A percentile compares a stretch with the other conserved stretches of the same genome.
Conservation (phyloP, 345 rosid species). For the Diplotaxis tenuifolia region DNA sequence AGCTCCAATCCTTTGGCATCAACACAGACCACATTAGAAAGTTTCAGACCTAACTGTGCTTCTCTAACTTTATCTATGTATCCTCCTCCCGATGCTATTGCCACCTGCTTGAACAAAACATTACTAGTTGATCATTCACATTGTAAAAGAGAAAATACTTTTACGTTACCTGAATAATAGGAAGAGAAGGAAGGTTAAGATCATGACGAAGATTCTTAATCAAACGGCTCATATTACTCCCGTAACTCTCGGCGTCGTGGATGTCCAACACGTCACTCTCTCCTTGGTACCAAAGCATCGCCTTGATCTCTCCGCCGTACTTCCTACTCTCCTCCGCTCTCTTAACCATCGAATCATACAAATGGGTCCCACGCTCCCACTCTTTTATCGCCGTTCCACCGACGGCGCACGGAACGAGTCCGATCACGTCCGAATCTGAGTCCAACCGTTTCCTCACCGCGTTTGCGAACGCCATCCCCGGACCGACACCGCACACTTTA, state of each 20-base stretch:
- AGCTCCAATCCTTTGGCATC: conserved; percentile 77
- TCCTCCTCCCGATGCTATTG: conserved; percentile 65
- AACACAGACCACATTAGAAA: conserved; percentile 60
- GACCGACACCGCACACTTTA: conserved; percentile 79
- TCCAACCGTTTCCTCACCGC: conserved; percentile 36
- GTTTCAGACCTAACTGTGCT: conserved; percentile 59
- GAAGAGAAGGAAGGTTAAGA: conserved; percentile 67
- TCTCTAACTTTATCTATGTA: conserved; percentile 68
- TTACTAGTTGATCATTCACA: too few species aligned
- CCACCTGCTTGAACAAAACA: conserved; percentile 53
- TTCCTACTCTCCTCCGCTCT: conserved; percentile 59
- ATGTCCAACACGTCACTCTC: conserved; percentile 66
- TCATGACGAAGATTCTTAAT: conserved; percentile 60
- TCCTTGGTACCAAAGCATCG: conserved; percentile 89
- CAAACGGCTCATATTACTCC: conserved; percentile 55
- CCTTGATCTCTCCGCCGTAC: conserved; percentile 63
- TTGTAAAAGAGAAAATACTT: too few species aligned
- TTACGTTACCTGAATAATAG: conserved; percentile 46
- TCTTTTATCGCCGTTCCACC: conserved; percentile 86
- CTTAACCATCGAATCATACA: conserved; percentile 72
- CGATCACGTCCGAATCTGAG: conserved; percentile 31
- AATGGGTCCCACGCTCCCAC: conserved; percentile 70
- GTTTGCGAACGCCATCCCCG: conserved; percentile 89
- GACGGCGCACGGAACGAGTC: conserved; percentile 80
- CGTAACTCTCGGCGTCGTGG: conserved; percentile 63